phyloP scores from a whole-genome alignment of 768 basidiomycete genomes.

The Rhodotorula sphaerocarpa region DNA sequence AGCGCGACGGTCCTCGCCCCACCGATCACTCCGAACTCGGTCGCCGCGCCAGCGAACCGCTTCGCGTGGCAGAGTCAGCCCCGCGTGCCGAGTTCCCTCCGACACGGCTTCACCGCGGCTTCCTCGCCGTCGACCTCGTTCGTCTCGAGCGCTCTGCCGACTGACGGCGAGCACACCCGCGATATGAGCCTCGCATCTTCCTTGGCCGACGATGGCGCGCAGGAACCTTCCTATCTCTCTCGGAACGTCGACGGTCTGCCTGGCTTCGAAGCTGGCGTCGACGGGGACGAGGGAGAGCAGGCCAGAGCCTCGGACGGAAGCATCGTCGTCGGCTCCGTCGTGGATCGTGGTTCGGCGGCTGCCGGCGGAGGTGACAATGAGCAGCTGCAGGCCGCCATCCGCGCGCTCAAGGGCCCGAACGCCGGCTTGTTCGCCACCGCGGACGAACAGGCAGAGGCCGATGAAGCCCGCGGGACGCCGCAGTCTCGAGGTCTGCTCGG shows the following conservation, averaged over 20 bases:
- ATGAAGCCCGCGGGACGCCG: background rate
- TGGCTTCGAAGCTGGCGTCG: no score
- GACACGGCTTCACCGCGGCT: slow-evolving; percentile 26
- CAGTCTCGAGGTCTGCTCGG: slow-evolving; percentile 8
- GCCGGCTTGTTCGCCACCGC: slow-evolving; percentile 9
- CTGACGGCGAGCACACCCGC: background rate
- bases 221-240: no score
- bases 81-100: slow-evolving; percentile 36
- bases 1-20: background rate
- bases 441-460: background rate
- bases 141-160: background rate
- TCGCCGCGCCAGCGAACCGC: background rate
- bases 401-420: slow-evolving; percentile 20
- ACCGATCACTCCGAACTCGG: background rate
- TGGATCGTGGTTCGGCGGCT: background rate
- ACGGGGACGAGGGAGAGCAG: background rate
- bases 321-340: slow-evolving; percentile 15
- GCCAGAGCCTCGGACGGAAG: slow-evolving; percentile 4
- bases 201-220: background rate
- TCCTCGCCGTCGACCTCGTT: slow-evolving; percentile 1
- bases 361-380: background rate
- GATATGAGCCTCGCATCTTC: background rate
- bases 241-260: no score
- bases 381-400: slow-evolving; percentile 27
- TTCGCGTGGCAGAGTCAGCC: slow-evolving; percentile 15